Base-by-base conservation (phyloP, 768 basidiomycete genomes). In the Hypsizygus marmoreus region DNA sequence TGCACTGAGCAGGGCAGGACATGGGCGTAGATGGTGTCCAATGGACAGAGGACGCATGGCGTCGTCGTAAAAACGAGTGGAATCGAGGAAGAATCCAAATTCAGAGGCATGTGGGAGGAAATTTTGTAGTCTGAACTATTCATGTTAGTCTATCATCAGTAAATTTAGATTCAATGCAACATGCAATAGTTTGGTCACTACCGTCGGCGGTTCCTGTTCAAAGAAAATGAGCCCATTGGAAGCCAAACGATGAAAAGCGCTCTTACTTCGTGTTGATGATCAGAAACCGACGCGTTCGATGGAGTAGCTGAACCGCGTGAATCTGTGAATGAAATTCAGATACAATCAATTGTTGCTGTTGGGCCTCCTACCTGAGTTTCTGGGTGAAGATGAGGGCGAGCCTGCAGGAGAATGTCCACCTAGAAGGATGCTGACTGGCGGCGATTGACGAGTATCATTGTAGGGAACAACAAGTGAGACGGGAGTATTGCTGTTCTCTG, bases 21-120 rank as follows among this genome's bases (percentile, higher is more conserved):
- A 64, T 16, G 76, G 75, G 3, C 75, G 60, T 32, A 70, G 62
- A 6, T 70, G 68, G 31, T 75, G 70, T 1, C 76, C 71, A 36
- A 80, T 66, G 1, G 75, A 70, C 31, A 73, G 70, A 1, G 69
- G 58, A 5, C 82, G 67, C 40, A 83, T 66, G 6, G 68, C 65
- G 10, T 70, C 61, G 26, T 67, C 66, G 36, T 71, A 72, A 49
- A 82, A 74, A 16, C 80, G 72, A 5, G 70, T 43, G 12, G 61
- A 53, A 48, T 73, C 64, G 46, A 90, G 75, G 63, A 87, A 89
- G 54, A 88, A 80, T 3, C 83, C 83, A 45, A 86, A 72, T 50
- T 80, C 74, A 25, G 70, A 61, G 0, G 77, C 72, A 52, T 85
- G 73, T 14, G 74, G 76, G 4, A 80, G 59, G 56, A 90, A 81